Percentiles rank a stretch among this genome's conserved stretches.
Conservation (phyloP, 257 asterid genomes). For the Plantago elongata region DNA sequence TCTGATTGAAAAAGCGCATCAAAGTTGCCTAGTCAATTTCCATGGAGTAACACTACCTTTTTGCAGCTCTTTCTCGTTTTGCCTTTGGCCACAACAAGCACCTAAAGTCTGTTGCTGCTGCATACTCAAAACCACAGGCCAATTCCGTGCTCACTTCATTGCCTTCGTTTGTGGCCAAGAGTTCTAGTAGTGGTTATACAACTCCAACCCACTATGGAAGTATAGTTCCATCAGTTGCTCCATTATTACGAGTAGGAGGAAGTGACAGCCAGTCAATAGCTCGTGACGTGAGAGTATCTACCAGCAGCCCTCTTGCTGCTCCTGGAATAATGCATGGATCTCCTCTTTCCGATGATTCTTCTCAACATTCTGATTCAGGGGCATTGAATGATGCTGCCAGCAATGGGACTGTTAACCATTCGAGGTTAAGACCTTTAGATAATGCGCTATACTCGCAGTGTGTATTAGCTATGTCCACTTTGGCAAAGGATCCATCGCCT, state of each 20-base stretch:
- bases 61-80: conserved; percentile 92
- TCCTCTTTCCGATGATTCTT: conserved; percentile 92
- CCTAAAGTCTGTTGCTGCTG: conserved; percentile 89
- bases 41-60: conserved; percentile 13
- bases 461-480: conserved; percentile 78
- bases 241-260: conserved; percentile 52
- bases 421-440: conserved; percentile 70
- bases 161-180: conserved; percentile 68
- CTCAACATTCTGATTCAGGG: conserved; percentile 95
- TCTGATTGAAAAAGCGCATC: background rate
- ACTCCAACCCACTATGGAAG: conserved; percentile 79
- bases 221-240: conserved; percentile 64
- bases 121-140: conserved; percentile 75
- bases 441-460: conserved; percentile 78
- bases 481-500: conserved; percentile 99
- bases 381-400: conserved; percentile 49
- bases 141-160: conserved; percentile 74
- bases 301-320: conserved; percentile 84
- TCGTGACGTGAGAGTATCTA: conserved; percentile 83
- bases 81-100: conserved; percentile 96
- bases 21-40: conserved; percentile 2
- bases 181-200: conserved; percentile 72
- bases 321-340: conserved; percentile 94
- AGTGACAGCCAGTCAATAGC: conserved; percentile 48
- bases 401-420: conserved; percentile 72